Base-by-base conservation (phyloP, 495 filamentous ascomycete species). In the Lasiosphaeris hirsuta region DNA sequence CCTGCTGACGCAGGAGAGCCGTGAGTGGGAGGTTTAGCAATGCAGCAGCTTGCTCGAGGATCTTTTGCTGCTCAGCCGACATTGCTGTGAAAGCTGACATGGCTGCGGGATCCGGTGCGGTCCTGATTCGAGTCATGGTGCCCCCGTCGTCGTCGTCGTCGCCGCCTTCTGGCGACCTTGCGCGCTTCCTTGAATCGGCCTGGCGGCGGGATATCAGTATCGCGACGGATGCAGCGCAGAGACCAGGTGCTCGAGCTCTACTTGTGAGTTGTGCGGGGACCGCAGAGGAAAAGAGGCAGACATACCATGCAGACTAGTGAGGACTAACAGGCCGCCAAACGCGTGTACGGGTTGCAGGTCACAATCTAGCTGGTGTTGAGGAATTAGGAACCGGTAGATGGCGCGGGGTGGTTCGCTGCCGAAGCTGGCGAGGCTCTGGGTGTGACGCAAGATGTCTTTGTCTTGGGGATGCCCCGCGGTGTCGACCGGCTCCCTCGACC, bases 131-230 rank as follows among this genome's bases (percentile, higher is more conserved):
- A 10, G 45, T 11, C 15, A 37, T 7, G 13, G 13, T 18, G 7
- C 18, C 48, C 6, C 13, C n/a, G 13, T 14, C 30, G 18, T 13
- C 19, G 30, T 35, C 23, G 47, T 50, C 47, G 30, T 7, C 23
- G 7, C 10, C 34, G 9, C 4, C 9, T 7, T 38, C 48, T 5
- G 23, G 23, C 23, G 23, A 30, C 34, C 48, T 38, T 9, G 48
- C n/a, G 10, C 48, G 48, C 15, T 51, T 51, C 18, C 48, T 38
- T 15, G 13, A 39, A 13, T 51, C 33, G n/a, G 48, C 48, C 48
- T 51, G 5, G 17, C 45, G 17, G 34, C 10, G 19, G 4, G 10
- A 34, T 48, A 34, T 30, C 33, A 30, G 45, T 34, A 17, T 10
- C 10, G 45, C 10, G 13, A 3, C 4, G 9, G 17, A 30, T 30